A percentile compares a stretch with the other conserved stretches of the same genome.
Evolutionary conservation across 108 stramenopile genomes (phyloP).

Genomic region (Skeletonema tropicum): DNA sequence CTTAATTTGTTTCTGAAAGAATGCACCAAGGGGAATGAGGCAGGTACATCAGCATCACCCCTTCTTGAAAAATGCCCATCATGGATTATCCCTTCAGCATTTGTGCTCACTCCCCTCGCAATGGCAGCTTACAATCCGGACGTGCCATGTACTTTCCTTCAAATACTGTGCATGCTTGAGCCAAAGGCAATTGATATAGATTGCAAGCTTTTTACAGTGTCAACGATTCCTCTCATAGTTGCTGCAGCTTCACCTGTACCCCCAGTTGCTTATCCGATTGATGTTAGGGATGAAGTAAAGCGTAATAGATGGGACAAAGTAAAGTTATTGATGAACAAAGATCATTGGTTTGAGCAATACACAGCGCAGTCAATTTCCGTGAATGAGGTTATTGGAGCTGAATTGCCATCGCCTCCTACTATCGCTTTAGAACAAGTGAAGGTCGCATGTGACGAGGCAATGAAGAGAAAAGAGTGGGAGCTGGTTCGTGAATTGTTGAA

Average conservation of each 20-base stretch:
- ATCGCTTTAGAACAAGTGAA: constrained; percentile 24
- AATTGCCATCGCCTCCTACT: background rate
- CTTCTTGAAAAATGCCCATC: constrained; percentile 4
- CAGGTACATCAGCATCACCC: too few species aligned
- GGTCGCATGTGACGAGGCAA: constrained; percentile 27
- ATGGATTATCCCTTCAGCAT: constrained; percentile 13
- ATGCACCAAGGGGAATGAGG: background rate
- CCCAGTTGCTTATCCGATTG: background rate
- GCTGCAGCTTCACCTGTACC: constrained; percentile 35
- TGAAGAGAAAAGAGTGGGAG: constrained; percentile 32
- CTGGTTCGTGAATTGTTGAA: constrained; percentile 16
- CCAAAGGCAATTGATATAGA: constrained; percentile 23
- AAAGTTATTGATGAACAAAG: constrained; percentile 10
- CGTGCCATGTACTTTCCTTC: constrained; percentile 12
- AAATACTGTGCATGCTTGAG: constrained; percentile 9
- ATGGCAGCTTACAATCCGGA: constrained; percentile 50
- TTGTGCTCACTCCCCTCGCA: constrained; percentile 24
- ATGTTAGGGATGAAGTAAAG: background rate
- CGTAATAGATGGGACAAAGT: constrained; percentile 42
- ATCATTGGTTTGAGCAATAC: background rate
- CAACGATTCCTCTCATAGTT: constrained; percentile 20
- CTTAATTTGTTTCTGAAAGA: constrained; percentile 18
- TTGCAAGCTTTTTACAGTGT: constrained; percentile 18
- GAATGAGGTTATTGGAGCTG: background rate
- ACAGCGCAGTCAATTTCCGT: background rate